A percentile compares a stretch with the other conserved stretches of the same genome.
Evolutionary conservation across 306 rosid species (phyloP).

Genomic region (Erythrophleum fordii): DNA sequence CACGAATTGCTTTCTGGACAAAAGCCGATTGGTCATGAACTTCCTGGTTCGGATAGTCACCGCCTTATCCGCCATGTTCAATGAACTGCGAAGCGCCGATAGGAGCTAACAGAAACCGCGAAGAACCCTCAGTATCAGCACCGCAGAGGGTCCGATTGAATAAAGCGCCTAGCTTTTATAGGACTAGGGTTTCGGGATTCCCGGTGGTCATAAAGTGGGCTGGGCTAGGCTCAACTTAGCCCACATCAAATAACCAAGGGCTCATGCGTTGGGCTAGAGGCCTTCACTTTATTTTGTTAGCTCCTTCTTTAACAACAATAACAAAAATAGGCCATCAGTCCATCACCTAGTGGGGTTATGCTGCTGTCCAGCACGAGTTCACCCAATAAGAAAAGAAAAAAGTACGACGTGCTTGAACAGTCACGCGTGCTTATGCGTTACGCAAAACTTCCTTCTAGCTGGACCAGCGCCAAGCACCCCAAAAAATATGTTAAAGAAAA

Average conservation of each 20-base stretch:
- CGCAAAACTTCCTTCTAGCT: too few relatives aligned
- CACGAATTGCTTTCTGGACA: slow-evolving; percentile 88
- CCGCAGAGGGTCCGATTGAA: background rate
- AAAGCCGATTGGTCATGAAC: slow-evolving; percentile 87
- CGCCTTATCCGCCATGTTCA: slow-evolving; percentile 85
- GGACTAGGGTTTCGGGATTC: slow-evolving; percentile 43
- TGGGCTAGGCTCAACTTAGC: background rate
- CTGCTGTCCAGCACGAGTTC: too few relatives aligned
- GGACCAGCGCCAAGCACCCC: too few relatives aligned
- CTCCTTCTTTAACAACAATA: too few relatives aligned
- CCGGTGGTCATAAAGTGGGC: background rate
- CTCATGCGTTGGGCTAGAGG: background rate
- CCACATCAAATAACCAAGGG: background rate
- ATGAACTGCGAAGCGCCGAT: slow-evolving; percentile 23
- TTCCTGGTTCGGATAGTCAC: slow-evolving; percentile 86
- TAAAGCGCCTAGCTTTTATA: slow-evolving; percentile 9
- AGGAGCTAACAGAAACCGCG: background rate
- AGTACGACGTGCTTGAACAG: too few relatives aligned
- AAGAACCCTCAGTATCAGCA: background rate
- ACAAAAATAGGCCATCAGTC: too few relatives aligned
- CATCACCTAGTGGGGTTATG: too few relatives aligned
- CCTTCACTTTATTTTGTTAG: too few relatives aligned
- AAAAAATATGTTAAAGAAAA: too few relatives aligned
- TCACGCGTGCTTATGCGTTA: too few relatives aligned
- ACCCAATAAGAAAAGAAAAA: too few relatives aligned